phyloP scores from a whole-genome alignment of 345 rosid species.

The Murraya paniculata region DNA sequence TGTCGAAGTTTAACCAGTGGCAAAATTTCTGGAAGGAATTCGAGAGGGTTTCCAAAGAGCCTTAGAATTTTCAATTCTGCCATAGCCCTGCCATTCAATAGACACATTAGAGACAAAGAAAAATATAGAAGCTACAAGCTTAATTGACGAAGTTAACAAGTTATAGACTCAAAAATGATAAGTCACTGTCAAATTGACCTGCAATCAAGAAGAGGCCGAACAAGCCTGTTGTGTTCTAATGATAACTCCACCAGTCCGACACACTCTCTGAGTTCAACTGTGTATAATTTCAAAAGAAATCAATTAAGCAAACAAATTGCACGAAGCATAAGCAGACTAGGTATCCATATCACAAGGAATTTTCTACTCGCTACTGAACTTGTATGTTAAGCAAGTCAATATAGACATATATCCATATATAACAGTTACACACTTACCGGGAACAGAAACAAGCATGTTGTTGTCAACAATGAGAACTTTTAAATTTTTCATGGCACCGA shows the following conservation, averaged over 20 bases:
- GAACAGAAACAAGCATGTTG: slow-evolving; percentile 83
- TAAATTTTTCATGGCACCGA: slow-evolving; percentile 69
- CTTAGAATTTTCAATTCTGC: slow-evolving; percentile 77
- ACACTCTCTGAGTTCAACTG: slow-evolving; percentile 95
- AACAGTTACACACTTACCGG: slow-evolving; percentile 55
- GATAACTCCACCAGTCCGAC: slow-evolving; percentile 78
- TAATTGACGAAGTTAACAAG: slow-evolving; percentile 5
- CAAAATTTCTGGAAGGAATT: slow-evolving; percentile 95
- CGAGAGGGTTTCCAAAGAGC: slow-evolving; percentile 95
- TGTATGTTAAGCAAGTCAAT: slow-evolving; percentile 1
- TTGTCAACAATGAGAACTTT: slow-evolving; percentile 77
- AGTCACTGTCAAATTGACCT: slow-evolving; percentile 52
- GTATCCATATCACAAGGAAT: not conserved
- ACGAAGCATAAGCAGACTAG: slow-evolving; percentile 1
- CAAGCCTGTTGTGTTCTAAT: slow-evolving; percentile 89
- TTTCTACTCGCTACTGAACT: not conserved
- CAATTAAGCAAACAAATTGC: slow-evolving; percentile 14
- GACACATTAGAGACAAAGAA: slow-evolving; percentile 35
- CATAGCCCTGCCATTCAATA: slow-evolving; percentile 78
- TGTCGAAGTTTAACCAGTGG: slow-evolving; percentile 88
- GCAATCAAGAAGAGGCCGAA: slow-evolving; percentile 99
- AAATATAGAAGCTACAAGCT: slow-evolving; percentile 14
- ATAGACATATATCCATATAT: not conserved
- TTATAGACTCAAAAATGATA: slow-evolving; percentile 5
- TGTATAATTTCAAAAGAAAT: slow-evolving; percentile 30